Base-by-base conservation (phyloP, 352 stramenopile genomes). In the Globisporangium radiosum region DNA sequence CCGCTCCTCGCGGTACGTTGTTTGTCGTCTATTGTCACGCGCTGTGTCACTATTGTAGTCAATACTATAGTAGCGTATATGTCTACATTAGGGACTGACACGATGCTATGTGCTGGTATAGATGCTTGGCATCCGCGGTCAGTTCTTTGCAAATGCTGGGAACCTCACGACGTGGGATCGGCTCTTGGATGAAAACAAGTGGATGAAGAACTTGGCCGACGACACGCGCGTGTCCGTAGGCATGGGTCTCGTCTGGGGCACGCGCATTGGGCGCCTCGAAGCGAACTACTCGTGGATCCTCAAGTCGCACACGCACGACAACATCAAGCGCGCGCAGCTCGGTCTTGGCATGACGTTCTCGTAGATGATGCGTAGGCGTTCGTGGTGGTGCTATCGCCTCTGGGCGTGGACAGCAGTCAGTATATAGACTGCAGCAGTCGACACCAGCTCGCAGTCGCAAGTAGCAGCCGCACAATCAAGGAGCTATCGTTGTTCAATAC, bases 231-330 rank as follows among this genome's bases (percentile, higher is more conserved):
- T 94, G 39, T 84, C 89, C 7, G 77, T 95, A 9, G 90, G 90
- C 37, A 62, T 95, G 56, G 90, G 88, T 5, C 75, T 97, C 63
- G 87, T 95, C 57, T 92, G 87, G 74, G 85, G 81, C 57, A 95
- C 87, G 33, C 76, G 74, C 44, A 84, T 96, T 58, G 87, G 87
- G 25, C 86, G 87, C 52, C 85, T 96, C 56, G 87, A 96, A 80
- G 87, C 87, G 60, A 96, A 94, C 70, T 96, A 96, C 62, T 96
- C 86, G 71, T 96, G 86, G 82, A 88, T 96, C 54, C 70, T 95
- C 56, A 93, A 92, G 69, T 76, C 86, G 36, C 72, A 91, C 56
- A 60, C 72, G 15, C 73, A 91, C 59, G 85, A 94, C 72, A 88
- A 89, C 64, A 77, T 92, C 68, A 94, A 94, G 65, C 85, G 81